A percentile compares a stretch with the other conserved stretches of the same genome.
Conservation (phyloP, 2,329 filamentous ascomycete species). For the Aspergillus niger region DNA sequence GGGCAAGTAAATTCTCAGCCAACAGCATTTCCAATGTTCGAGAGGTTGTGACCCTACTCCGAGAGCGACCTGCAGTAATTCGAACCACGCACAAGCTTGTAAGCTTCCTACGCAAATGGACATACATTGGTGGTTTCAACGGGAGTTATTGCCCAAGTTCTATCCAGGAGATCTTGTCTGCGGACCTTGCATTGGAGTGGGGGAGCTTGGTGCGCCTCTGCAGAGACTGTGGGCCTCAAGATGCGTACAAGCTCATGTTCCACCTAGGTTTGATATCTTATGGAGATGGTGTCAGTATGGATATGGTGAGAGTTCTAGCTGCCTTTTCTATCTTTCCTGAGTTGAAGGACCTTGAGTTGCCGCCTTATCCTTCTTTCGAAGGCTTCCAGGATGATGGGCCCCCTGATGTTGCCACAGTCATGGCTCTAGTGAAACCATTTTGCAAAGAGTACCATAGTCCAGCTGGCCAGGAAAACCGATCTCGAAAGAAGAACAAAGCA, state of each 20-base stretch:
- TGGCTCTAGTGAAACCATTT: background rate
- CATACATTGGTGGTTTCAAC: slow-evolving; percentile 44
- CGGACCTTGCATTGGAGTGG: slow-evolving; percentile 46
- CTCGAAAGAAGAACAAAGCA: slow-evolving; percentile 26
- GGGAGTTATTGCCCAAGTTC: slow-evolving; percentile 33
- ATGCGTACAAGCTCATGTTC: slow-evolving; percentile 46
- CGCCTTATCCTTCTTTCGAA: slow-evolving; percentile 20
- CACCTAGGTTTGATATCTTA: slow-evolving; percentile 51
- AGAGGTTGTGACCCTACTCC: slow-evolving; percentile 29
- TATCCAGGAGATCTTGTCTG: slow-evolving; percentile 44
- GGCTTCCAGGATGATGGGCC: background rate
- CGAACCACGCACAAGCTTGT: slow-evolving; percentile 27
- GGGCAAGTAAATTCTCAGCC: background rate
- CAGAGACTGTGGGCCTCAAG: slow-evolving; percentile 20
- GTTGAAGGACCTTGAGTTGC: slow-evolving; percentile 43
- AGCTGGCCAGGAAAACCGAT: background rate
- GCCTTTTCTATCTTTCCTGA: slow-evolving; percentile 48
- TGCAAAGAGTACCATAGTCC: background rate
- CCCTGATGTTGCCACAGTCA: background rate
- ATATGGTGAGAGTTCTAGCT: slow-evolving; percentile 46
- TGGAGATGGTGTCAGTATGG: slow-evolving; percentile 40
- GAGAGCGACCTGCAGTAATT: slow-evolving; percentile 25
- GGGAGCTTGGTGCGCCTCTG: slow-evolving; percentile 47
- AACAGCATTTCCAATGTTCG: slow-evolving; percentile 20
- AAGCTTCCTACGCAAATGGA: slow-evolving; percentile 34